Percentiles rank a stretch among this genome's conserved stretches.
Conservation (phyloP, 768 basidiomycete species). For the Trametes sanguinea region DNA sequence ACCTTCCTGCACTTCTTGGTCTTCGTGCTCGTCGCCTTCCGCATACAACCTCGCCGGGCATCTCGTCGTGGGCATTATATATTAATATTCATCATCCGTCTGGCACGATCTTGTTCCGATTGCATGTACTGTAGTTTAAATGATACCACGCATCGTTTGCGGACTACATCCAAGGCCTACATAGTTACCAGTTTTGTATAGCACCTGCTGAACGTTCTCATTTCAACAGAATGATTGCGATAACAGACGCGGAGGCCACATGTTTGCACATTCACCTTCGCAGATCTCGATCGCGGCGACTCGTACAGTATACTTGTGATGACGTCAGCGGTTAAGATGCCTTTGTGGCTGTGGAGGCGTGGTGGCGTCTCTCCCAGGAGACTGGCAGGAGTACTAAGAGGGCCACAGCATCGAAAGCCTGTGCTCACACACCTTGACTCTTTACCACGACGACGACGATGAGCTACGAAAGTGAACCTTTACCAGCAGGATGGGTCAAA, state of each 20-base stretch:
- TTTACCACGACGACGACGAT: constrained; percentile 24
- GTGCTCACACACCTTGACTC: not conserved
- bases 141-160: constrained; percentile 19
- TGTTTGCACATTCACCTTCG: too few relatives aligned
- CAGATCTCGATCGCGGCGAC: constrained; percentile 4
- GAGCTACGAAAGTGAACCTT: constrained; percentile 35
- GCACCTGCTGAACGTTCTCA: constrained; percentile 66
- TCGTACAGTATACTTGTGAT: not conserved
- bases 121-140: too few relatives aligned
- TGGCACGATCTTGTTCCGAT: too few relatives aligned
- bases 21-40: too few relatives aligned
- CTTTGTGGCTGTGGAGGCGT: not conserved
- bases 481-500: constrained; percentile 61
- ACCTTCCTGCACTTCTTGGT: too few relatives aligned
- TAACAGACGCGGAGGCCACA: too few relatives aligned
- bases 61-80: too few relatives aligned
- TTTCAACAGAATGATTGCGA: constrained; percentile 67
- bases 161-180: constrained; percentile 86
- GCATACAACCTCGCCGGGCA: too few relatives aligned
- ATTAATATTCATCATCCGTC: too few relatives aligned
- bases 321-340: constrained; percentile 9
- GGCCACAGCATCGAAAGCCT: not conserved
- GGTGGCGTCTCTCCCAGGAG: not conserved
- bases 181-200: constrained; percentile 73
- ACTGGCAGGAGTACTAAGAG: constrained; percentile 3